Conservation (phyloP, 176 grass and related monocot species). For the Zoysia pacifica region DNA sequence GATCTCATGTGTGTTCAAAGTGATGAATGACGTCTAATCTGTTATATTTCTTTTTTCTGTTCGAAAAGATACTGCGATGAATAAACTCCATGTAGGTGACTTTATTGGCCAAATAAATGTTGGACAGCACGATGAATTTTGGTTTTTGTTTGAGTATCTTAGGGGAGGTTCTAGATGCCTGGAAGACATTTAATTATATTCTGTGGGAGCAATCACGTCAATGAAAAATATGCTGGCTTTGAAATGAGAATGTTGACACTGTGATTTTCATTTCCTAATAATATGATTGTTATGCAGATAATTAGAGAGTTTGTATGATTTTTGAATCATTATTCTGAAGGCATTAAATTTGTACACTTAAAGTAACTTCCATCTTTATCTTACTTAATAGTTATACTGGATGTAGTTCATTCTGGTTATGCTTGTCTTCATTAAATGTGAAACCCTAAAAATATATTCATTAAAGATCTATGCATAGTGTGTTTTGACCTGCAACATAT, state of each 20-base stretch:
- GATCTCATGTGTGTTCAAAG: neutral
- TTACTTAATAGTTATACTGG: neutral
- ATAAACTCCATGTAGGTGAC: neutral
- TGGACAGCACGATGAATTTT: neutral
- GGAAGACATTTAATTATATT: neutral
- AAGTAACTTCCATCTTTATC: neutral
- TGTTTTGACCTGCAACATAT: neutral
- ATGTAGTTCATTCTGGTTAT: neutral
- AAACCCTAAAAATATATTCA: neutral
- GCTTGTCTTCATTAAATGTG: neutral
- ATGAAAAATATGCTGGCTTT: neutral
- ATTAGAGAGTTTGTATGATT: neutral
- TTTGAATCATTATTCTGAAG: neutral
- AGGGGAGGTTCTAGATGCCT: neutral
- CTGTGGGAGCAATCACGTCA: neutral
- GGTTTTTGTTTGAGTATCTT: constrained; percentile 2
- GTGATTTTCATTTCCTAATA: neutral
- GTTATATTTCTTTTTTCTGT: neutral
- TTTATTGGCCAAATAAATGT: constrained; percentile 1
- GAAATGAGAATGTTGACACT: neutral
- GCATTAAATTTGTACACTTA: neutral
- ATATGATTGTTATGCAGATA: neutral
- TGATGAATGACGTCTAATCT: neutral
- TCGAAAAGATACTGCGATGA: neutral
- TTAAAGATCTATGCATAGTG: constrained; percentile 1